phyloP scores from a whole-genome alignment of 129 eudicot genomes.

The Silybum marianum region DNA sequence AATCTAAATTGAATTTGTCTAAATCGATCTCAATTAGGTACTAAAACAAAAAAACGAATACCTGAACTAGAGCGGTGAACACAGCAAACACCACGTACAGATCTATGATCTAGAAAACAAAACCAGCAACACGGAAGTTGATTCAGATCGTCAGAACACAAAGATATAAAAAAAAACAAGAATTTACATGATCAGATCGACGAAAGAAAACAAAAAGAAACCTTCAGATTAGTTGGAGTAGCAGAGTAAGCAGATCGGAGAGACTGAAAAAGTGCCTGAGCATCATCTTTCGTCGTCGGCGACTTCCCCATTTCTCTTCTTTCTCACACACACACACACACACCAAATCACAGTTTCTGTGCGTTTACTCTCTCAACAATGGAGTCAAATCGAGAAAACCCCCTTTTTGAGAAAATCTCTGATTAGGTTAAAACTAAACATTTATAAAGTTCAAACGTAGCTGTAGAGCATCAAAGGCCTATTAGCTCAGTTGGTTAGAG shows the following conservation, averaged over 20 bases:
- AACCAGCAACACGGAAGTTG: background rate
- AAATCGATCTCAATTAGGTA: constrained; percentile 1
- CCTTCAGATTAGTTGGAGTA: constrained; percentile 89
- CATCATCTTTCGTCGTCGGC: constrained; percentile 74
- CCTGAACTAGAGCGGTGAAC: constrained; percentile 87
- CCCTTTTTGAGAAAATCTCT: background rate
- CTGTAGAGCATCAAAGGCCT: constrained; percentile 27
- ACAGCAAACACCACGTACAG: constrained; percentile 81
- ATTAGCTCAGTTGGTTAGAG: constrained; percentile 95
- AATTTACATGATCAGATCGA: constrained; percentile 8
- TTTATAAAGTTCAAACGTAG: background rate
- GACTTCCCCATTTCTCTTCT: constrained; percentile 8
- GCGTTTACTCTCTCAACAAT: constrained; percentile 21
- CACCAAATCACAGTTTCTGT: background rate
- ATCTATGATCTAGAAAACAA: constrained; percentile 76
- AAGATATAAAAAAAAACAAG: background rate
- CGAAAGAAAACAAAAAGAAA: background rate
- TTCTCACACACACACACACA: constrained; percentile 17
- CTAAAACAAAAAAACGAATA: constrained; percentile 10
- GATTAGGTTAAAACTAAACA: background rate
- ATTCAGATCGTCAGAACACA: constrained; percentile 1
- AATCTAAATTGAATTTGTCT: background rate
- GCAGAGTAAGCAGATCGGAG: constrained; percentile 88
- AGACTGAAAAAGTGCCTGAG: constrained; percentile 79
- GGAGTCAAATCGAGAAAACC: background rate